phyloP scores from a whole-genome alignment of 78 protist genomes.

The Dictyostelium capitatum region DNA sequence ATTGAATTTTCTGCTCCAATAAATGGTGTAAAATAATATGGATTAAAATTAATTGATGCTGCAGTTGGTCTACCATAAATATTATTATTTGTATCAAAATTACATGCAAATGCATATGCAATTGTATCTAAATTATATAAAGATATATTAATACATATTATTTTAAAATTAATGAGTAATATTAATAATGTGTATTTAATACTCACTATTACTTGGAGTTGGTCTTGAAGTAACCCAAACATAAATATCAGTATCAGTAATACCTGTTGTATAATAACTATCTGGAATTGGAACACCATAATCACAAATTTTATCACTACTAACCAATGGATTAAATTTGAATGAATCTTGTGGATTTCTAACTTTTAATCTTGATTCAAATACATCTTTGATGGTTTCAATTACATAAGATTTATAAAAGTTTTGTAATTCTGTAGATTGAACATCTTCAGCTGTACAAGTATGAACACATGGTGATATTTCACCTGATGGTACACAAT shows the following conservation, averaged over 20 bases:
- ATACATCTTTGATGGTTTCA: background rate
- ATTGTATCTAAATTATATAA: constrained; percentile 1
- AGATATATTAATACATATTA: background rate
- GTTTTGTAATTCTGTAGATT: background rate
- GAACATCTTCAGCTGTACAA: constrained; percentile 15
- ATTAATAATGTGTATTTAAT: too few relatives aligned
- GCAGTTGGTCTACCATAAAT: constrained; percentile 27
- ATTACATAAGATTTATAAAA: background rate
- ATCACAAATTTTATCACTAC: constrained; percentile 29
- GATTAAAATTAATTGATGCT: constrained; percentile 40
- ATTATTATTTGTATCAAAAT: background rate
- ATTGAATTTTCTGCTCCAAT: constrained; percentile 18
- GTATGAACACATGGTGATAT: background rate
- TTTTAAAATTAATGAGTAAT: too few relatives aligned
- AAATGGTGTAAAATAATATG: constrained; percentile 3
- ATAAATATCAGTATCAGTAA: constrained; percentile 22
- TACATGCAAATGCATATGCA: constrained; percentile 63
- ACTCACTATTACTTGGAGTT: constrained; percentile 29
- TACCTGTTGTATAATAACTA: background rate
- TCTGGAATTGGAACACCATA: constrained; percentile 54
- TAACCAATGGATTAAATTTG: background rate
- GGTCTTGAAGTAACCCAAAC: constrained; percentile 81
- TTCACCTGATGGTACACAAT: background rate
- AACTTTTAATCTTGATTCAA: background rate
- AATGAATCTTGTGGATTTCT: constrained; percentile 3